Conservation (phyloP, 352 stramenopile species). For the Globisporangium orthogonon region DNA sequence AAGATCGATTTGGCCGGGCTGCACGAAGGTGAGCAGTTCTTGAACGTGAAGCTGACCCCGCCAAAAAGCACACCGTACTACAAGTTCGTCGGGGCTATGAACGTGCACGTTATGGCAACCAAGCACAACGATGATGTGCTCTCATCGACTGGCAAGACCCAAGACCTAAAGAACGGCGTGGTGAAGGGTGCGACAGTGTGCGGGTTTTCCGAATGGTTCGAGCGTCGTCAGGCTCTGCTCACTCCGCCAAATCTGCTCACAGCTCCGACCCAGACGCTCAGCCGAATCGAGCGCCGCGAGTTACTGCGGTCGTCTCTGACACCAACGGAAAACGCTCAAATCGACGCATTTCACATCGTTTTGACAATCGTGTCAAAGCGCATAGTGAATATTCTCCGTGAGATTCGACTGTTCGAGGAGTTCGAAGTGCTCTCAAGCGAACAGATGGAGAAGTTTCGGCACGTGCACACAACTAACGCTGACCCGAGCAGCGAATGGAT, state of each 20-base stretch:
- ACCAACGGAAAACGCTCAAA: conserved; percentile 50
- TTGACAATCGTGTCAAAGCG: conserved; percentile 49
- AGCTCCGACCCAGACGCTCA: conserved; percentile 14
- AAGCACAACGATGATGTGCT: conserved; percentile 4
- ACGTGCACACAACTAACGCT: conserved; percentile 43
- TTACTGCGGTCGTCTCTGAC: conserved; percentile 42
- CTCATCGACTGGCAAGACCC: neutral
- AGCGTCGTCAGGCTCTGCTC: conserved; percentile 14
- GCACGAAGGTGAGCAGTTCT: conserved; percentile 25
- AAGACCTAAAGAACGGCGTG: neutral
- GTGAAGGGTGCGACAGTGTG: conserved; percentile 4
- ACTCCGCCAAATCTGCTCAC: conserved; percentile 4
- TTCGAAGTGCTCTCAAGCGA: conserved; percentile 42
- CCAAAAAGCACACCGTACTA: conserved; percentile 32
- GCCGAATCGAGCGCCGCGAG: conserved; percentile 38
- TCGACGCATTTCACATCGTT: conserved; percentile 51
- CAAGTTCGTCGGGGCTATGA: conserved; percentile 44
- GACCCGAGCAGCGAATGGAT: conserved; percentile 43
- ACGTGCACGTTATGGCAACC: conserved; percentile 20
- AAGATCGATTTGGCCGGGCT: conserved; percentile 46
- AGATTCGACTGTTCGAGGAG: conserved; percentile 56
- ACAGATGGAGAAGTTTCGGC: conserved; percentile 43
- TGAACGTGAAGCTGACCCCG: conserved; percentile 37
- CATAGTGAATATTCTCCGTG: conserved; percentile 37
- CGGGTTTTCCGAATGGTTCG: conserved; percentile 31